These are phyloP conservation scores for Mycena vitilis DNA, from an alignment of 768 basidiomycete species.

Conservation along the genomic window DNA sequence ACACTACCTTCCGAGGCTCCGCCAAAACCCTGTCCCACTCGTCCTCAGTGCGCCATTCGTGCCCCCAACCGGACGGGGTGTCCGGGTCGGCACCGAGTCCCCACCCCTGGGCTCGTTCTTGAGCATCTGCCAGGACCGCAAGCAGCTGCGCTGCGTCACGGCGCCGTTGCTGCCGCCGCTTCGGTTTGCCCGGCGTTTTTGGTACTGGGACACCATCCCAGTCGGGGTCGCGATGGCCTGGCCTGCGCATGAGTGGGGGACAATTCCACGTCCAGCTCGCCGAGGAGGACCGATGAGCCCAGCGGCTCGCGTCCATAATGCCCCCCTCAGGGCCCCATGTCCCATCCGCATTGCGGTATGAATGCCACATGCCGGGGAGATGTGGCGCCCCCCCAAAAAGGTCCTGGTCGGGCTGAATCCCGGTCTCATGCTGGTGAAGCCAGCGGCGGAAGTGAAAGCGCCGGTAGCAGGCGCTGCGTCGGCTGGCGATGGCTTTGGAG, in stretches of 20 bases:
- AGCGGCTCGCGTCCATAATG: not conserved
- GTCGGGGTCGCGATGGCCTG: not conserved
- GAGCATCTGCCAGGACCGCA: too few species aligned
- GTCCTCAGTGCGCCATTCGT: too few species aligned
- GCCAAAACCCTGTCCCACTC: too few species aligned
- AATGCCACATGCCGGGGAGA: not conserved
- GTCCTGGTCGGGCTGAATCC: too few species aligned
- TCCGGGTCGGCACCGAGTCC: too few species aligned
- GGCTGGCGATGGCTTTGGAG: not conserved
- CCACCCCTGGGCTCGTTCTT: too few species aligned
- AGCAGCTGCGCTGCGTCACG: too few species aligned
- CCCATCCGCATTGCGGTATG: not conserved
- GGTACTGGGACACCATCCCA: constrained; percentile 4
- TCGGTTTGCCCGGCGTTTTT: not conserved
- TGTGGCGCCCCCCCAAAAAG: not conserved
- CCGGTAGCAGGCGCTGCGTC: not conserved
- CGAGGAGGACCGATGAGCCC: too few species aligned
- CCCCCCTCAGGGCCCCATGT: not conserved
- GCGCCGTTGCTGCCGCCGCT: not conserved
- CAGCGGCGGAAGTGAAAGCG: not conserved
- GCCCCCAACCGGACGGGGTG: too few species aligned
- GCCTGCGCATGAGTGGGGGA: too few species aligned
- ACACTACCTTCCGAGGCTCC: too few species aligned
- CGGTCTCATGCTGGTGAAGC: not conserved
- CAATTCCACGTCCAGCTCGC: too few species aligned